phyloP scores from a whole-genome alignment of 768 basidiomycete species.

The Boletus rubescentipes region DNA sequence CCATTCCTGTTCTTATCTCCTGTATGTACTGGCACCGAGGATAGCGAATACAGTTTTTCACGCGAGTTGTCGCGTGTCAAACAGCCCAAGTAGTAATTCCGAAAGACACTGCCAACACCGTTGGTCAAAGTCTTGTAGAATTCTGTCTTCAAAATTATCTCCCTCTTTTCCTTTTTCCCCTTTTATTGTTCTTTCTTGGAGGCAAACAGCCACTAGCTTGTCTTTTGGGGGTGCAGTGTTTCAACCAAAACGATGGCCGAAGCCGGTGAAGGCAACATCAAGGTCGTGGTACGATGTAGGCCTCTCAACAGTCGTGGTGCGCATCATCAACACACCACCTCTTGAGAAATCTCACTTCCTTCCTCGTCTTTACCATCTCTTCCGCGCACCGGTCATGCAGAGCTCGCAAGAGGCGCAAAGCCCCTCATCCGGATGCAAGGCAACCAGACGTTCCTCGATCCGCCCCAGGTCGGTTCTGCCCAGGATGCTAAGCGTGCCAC shows the following conservation, averaged over 20 bases:
- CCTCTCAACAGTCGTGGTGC: constrained; percentile 93
- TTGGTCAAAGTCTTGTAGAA: background rate
- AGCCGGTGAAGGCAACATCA: constrained; percentile 84
- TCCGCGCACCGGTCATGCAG: constrained; percentile 40
- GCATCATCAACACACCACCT: constrained; percentile 26
- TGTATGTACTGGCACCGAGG: background rate
- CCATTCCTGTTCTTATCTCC: background rate
- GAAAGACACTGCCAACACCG: constrained; percentile 1
- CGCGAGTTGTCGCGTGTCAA: constrained; percentile 20
- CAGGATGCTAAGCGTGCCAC: constrained; percentile 79
- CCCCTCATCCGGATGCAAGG: constrained; percentile 93
- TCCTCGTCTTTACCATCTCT: background rate
- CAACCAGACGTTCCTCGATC: constrained; percentile 89
- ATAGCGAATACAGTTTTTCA: constrained; percentile 18
- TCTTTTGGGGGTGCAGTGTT: constrained; percentile 14
- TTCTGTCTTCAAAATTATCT: constrained; percentile 8
- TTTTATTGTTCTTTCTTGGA: constrained; percentile 12
- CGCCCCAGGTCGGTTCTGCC: constrained; percentile 72
- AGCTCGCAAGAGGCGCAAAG: constrained; percentile 91
- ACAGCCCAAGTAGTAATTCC: constrained; percentile 7
- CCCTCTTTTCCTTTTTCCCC: constrained; percentile 1
- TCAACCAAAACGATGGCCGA: constrained; percentile 56
- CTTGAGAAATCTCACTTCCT: background rate
- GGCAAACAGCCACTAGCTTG: constrained; percentile 6
- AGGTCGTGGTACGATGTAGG: constrained; percentile 92